These are phyloP conservation scores for Lyophyllum semitale DNA, from an alignment of 768 basidiomycete genomes.

Conservation along the genomic window DNA sequence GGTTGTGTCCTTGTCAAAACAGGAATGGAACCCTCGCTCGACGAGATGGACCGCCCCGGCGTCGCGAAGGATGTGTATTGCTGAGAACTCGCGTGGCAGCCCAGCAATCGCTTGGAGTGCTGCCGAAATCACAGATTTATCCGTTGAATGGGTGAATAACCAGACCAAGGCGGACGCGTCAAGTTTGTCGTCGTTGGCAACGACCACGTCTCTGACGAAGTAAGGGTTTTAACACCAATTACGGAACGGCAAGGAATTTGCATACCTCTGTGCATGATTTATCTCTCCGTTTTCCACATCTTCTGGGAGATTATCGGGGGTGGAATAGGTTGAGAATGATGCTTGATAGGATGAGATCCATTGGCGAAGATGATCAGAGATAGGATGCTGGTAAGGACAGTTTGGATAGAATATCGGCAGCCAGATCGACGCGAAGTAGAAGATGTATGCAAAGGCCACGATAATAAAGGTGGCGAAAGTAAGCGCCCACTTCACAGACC, in stretches of 20 bases:
- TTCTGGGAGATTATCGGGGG: not conserved
- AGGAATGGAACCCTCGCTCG: conserved; percentile 35
- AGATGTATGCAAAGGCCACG: conserved; percentile 34
- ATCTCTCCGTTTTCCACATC: not conserved
- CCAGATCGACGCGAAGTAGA: conserved; percentile 40
- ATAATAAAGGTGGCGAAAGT: conserved; percentile 35
- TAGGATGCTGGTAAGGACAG: conserved; percentile 43
- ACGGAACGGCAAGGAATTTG: not conserved
- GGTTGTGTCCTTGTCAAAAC: conserved; percentile 40
- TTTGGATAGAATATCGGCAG: conserved; percentile 39
- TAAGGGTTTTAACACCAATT: not conserved
- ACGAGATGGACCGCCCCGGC: conserved; percentile 34
- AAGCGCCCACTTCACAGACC: conserved; percentile 35
- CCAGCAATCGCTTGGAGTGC: conserved; percentile 40
- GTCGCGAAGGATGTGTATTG: conserved; percentile 36
- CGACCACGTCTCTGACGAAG: not conserved
- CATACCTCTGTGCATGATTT: not conserved
- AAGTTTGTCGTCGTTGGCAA: conserved; percentile 28
- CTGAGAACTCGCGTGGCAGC: conserved; percentile 38
- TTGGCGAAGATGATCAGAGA: conserved; percentile 36
- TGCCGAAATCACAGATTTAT: conserved; percentile 29
- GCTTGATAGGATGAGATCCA: not conserved
- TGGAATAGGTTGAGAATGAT: not conserved
- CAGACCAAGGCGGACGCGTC: conserved; percentile 40
- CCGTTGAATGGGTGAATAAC: conserved; percentile 36